Evolutionary conservation across 2,329 filamentous ascomycete species (phyloP), one percentile per base, ranked within the genome.

Genomic region (Penicillium sumatraense): DNA sequence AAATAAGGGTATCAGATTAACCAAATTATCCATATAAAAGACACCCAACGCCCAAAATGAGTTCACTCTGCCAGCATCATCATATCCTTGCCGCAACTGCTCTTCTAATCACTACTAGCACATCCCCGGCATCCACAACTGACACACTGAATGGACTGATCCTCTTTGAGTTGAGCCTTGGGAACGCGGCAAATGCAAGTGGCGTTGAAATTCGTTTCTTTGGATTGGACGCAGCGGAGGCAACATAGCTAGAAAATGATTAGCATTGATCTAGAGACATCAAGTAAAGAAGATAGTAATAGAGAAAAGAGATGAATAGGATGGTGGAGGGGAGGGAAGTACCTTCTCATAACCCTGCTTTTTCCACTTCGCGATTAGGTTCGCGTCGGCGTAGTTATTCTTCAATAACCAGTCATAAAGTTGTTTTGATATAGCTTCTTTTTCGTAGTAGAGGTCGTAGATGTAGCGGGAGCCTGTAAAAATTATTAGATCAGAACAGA

Each of bases 281-380:
- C n/a, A n/a, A n/a, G n/a, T n/a, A n/a, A n/a, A n/a, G n/a, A n/a
- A n/a, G n/a, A n/a, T n/a, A n/a, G n/a, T n/a, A n/a, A n/a, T n/a
- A n/a, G n/a, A n/a, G n/a, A n/a, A n/a, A n/a, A n/a, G n/a, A n/a
- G n/a, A n/a, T n/a, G n/a, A n/a, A n/a, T n/a, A n/a, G n/a, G 4
- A 38, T 4, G 9, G 14, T 18, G n/a, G 18, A 4, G 41, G n/a
- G 8, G 24, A 31, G 10, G 38, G 38, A 21, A 18, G 21, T 74
- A 91, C 90, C 87, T 98, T 97, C 77, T 99, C 95, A 70, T 99
- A 99, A 14, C 95, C 95, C 69, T 96, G 90, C 80, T 99, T 99
- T 86, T 99, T 99, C 95, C 95, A 99, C 80, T 99, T 99, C 13
- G 95, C 95, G 71, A 99, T 98, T 70, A 99, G 80, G 80, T 93